Percentiles rank a stretch among this genome's conserved stretches.
phyloP scores from a whole-genome alignment of 108 stramenopile genomes.

The Skeletonema menzelii region DNA sequence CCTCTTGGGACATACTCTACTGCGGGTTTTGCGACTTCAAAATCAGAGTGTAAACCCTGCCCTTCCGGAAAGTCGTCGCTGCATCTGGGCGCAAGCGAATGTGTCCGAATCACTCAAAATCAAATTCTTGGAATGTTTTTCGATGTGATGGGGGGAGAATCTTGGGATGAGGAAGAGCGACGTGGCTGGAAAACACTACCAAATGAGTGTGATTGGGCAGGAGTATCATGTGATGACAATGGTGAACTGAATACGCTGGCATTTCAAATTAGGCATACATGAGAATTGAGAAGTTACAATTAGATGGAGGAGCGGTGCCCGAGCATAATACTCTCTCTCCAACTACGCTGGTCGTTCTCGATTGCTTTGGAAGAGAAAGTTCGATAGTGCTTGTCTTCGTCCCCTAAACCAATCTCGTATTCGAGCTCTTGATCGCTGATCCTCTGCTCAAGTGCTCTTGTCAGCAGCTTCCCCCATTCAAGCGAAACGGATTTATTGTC shows the following conservation, averaged over 20 bases:
- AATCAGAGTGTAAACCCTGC: slow-evolving; percentile 51
- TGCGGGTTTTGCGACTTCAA: slow-evolving; percentile 48
- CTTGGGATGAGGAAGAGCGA: slow-evolving; percentile 18
- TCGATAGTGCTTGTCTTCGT: slow-evolving; percentile 10
- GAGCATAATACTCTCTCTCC: slow-evolving; percentile 25
- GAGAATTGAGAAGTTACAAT: neutral
- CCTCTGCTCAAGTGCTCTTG: slow-evolving; percentile 22
- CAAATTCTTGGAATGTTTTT: slow-evolving; percentile 62
- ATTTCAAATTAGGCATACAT: neutral
- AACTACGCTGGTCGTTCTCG: slow-evolving; percentile 17
- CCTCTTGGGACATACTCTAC: slow-evolving; percentile 59
- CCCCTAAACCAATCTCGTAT: slow-evolving; percentile 4
- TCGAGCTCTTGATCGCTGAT: slow-evolving; percentile 17
- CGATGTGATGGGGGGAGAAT: slow-evolving; percentile 51
- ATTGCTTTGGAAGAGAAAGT: slow-evolving; percentile 11
- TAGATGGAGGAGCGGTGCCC: neutral
- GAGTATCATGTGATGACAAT: slow-evolving; percentile 48
- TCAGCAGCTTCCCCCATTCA: slow-evolving; percentile 45
- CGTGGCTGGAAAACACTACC: slow-evolving; percentile 43
- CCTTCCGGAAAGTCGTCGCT: slow-evolving; percentile 51
- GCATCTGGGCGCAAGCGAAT: slow-evolving; percentile 47
- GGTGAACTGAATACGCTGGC: slow-evolving; percentile 29
- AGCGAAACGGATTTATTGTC: slow-evolving; percentile 33
- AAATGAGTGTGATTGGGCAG: slow-evolving; percentile 54
- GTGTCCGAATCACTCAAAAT: slow-evolving; percentile 29